These are phyloP conservation scores for Leccinum uliginosum DNA, from an alignment of 768 basidiomycete species.

Conservation along the genomic window DNA sequence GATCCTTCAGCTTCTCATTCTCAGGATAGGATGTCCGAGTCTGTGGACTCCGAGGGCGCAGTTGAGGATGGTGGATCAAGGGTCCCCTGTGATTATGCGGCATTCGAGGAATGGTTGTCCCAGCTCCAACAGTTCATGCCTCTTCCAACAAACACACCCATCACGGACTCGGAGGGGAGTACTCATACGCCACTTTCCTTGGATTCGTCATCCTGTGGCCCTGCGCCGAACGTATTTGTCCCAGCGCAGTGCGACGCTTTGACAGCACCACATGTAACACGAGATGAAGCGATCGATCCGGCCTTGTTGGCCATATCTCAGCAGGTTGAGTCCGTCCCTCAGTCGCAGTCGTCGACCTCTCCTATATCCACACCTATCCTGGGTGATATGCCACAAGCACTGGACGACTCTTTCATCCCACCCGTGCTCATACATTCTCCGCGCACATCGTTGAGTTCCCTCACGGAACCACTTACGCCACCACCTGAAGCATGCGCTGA, in stretches of 20 bases:
- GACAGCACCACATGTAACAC: neutral
- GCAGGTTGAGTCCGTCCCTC: neutral
- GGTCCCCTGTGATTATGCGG: slow-evolving; percentile 32
- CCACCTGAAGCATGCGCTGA: slow-evolving; percentile 15
- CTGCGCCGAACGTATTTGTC: neutral
- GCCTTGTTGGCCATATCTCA: slow-evolving; percentile 28
- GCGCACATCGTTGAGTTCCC: slow-evolving; percentile 30
- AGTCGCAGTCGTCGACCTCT: neutral
- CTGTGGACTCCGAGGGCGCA: slow-evolving; percentile 6
- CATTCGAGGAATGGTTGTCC: slow-evolving; percentile 49
- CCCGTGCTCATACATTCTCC: slow-evolving; percentile 27
- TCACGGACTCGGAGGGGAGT: slow-evolving; percentile 10
- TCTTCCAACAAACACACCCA: slow-evolving; percentile 4
- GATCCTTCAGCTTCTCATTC: neutral
- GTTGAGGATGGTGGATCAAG: slow-evolving; percentile 7
- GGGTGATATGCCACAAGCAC: neutral
- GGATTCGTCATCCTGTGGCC: neutral
- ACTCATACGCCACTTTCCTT: neutral
- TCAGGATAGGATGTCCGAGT: slow-evolving; percentile 4
- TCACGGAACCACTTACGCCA: slow-evolving; percentile 26
- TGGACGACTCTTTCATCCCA: slow-evolving; percentile 6
- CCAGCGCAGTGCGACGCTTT: neutral
- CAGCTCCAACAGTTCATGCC: slow-evolving; percentile 45
- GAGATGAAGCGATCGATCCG: slow-evolving; percentile 31
- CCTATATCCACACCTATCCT: neutral